A percentile compares a stretch with the other conserved stretches of the same genome.
These are phyloP conservation scores for Dysphania ambrosioides DNA, from an alignment of 148 eudicot genomes.

Conservation along the genomic window DNA sequence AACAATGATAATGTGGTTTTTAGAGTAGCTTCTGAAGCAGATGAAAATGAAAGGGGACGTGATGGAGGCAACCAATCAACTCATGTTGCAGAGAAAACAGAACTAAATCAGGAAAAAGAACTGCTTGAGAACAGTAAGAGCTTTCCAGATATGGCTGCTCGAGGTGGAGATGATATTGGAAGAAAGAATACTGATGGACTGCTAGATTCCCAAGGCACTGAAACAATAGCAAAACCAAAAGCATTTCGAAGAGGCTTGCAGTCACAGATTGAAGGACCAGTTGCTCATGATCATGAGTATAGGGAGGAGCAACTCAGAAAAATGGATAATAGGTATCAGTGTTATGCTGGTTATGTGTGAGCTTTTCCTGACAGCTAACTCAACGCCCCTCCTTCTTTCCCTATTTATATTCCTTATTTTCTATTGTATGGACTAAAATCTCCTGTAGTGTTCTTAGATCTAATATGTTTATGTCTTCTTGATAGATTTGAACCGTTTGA, in stretches of 20 bases:
- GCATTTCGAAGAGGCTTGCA: constrained; percentile 28
- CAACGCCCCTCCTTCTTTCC: too few relatives aligned
- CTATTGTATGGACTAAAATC: not conserved
- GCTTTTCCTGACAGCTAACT: not conserved
- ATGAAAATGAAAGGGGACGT: constrained; percentile 8
- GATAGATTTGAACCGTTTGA: constrained; percentile 34
- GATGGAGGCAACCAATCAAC: constrained; percentile 10
- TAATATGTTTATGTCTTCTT: constrained; percentile 19
- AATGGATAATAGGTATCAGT: constrained; percentile 35
- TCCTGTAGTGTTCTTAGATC: constrained; percentile 8
- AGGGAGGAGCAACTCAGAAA: constrained; percentile 24
- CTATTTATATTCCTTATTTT: not conserved
- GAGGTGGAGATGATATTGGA: constrained; percentile 11
- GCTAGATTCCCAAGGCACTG: constrained; percentile 26
- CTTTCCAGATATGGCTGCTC: constrained; percentile 20
- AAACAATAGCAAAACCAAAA: constrained; percentile 24
- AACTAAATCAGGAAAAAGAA: constrained; percentile 15
- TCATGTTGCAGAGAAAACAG: constrained; percentile 24
- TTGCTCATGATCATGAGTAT: constrained; percentile 23
- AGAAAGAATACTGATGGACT: constrained; percentile 13
- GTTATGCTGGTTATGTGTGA: not conserved
- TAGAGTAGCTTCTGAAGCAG: not conserved
- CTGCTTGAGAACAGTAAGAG: constrained; percentile 19
- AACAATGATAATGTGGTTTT: not conserved
- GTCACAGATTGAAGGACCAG: constrained; percentile 31